phyloP scores from a whole-genome alignment of 2,329 filamentous ascomycete species.

The Arthrobotrys sinensis region DNA sequence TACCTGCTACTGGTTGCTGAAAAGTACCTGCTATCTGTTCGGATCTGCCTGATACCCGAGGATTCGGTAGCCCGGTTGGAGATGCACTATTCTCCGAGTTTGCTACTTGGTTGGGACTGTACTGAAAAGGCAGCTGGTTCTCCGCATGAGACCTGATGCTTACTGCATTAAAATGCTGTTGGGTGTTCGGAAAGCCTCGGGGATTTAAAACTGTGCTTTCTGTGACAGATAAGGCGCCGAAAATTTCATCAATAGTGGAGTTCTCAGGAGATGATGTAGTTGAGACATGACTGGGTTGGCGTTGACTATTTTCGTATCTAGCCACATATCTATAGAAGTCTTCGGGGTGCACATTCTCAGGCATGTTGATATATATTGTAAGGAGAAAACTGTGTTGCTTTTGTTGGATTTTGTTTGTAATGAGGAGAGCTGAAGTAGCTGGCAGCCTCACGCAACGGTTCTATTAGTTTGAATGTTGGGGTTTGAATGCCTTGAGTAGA shows the following conservation, averaged over 20 bases:
- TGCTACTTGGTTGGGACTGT: not conserved
- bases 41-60: no score
- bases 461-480: no score
- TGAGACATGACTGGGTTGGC: not conserved
- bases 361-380: no score
- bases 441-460: no score
- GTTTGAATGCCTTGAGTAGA: no score
- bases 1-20: not conserved
- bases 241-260: not conserved
- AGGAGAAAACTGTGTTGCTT: not conserved
- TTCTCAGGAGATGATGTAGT: not conserved
- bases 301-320: not conserved
- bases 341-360: slow-evolving; percentile 13
- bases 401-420: slow-evolving; percentile 1
- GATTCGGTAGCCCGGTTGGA: not conserved
- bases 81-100: not conserved
- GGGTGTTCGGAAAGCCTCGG: not conserved
- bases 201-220: not conserved
- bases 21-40: no score
- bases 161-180: not conserved
- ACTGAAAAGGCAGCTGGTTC: not conserved
- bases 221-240: not conserved
- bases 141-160: not conserved
- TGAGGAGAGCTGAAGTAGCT: no score
- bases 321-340: slow-evolving; percentile 15